These are phyloP conservation scores for Candida verbasci DNA, from an alignment of 805 yeast species.

Conservation along the genomic window DNA sequence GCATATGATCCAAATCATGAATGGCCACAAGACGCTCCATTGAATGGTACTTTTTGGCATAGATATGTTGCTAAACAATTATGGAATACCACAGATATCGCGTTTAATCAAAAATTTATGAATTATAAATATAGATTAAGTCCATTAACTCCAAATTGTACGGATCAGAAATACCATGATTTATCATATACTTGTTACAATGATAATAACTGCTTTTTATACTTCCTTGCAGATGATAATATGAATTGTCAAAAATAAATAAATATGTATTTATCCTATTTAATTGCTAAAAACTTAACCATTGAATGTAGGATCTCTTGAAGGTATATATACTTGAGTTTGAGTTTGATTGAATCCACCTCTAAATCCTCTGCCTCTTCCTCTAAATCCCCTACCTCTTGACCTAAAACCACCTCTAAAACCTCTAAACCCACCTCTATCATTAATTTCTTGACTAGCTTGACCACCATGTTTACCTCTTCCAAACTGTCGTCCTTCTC, in stretches of 20 bases:
- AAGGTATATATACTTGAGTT: conserved; percentile 15
- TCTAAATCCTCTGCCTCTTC: conserved; percentile 27
- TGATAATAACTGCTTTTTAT: conserved; percentile 17
- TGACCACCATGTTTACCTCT: conserved; percentile 94
- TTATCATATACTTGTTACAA: conserved; percentile 17
- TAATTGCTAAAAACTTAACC: too few species aligned
- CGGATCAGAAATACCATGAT: conserved; percentile 12
- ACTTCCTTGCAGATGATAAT: conserved; percentile 12
- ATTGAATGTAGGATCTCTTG: conserved; percentile 19
- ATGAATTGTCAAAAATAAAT: conserved; percentile 11
- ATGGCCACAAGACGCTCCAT: conserved; percentile 63
- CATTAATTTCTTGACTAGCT: conserved; percentile 61
- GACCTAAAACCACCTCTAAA: conserved; percentile 36
- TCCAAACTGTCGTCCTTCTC: conserved; percentile 94
- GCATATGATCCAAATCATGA: conserved; percentile 43
- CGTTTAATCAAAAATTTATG: conserved; percentile 9
- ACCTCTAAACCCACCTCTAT: conserved; percentile 15
- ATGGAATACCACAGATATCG: conserved; percentile 30
- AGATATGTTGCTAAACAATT: conserved; percentile 41
- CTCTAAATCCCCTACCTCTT: conserved; percentile 40
- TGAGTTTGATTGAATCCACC: conserved; percentile 21
- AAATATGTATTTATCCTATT: too few species aligned
- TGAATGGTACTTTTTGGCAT: conserved; percentile 69
- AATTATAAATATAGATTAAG: conserved; percentile 39
- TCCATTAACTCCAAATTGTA: conserved; percentile 40